Evolutionary conservation across 306 rosid species (phyloP).

Genomic region (Quercus ilex): DNA sequence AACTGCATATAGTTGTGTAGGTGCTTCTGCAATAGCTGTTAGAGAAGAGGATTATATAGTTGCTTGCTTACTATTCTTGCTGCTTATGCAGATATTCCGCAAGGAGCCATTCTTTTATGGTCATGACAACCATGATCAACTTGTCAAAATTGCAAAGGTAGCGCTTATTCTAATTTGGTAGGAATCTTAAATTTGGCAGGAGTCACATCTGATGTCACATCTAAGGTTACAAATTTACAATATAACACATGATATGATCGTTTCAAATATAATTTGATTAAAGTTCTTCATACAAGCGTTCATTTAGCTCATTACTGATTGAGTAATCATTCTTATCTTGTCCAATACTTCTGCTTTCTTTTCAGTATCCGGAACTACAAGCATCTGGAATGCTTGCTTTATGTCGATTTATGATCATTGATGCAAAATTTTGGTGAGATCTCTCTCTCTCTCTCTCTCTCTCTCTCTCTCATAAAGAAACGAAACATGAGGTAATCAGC

Average conservation of each 20-base stretch:
- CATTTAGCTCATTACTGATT: neutral
- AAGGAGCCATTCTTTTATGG: too few relatives aligned
- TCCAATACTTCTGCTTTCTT: conserved; percentile 10
- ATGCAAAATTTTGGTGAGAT: conserved; percentile 86
- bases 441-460: conserved; percentile 15
- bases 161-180: too few relatives aligned
- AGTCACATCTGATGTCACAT: neutral
- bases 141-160: too few relatives aligned
- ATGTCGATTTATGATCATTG: conserved; percentile 90
- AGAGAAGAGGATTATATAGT: too few relatives aligned
- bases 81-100: too few relatives aligned
- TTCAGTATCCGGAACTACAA: conserved; percentile 92
- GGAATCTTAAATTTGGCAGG: too few relatives aligned
- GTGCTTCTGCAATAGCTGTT: too few relatives aligned
- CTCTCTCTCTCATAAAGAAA: conserved; percentile 3
- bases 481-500: neutral
- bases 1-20: too few relatives aligned
- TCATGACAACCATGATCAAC: too few relatives aligned
- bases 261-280: neutral
- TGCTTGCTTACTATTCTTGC: too few relatives aligned
- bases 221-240: neutral
- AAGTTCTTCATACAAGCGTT: neutral
- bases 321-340: neutral
- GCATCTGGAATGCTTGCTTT: conserved; percentile 95
- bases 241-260: neutral